Evolutionary conservation across 805 yeast species (phyloP).

Genomic region (Saccharomycopsis guyanensis): DNA sequence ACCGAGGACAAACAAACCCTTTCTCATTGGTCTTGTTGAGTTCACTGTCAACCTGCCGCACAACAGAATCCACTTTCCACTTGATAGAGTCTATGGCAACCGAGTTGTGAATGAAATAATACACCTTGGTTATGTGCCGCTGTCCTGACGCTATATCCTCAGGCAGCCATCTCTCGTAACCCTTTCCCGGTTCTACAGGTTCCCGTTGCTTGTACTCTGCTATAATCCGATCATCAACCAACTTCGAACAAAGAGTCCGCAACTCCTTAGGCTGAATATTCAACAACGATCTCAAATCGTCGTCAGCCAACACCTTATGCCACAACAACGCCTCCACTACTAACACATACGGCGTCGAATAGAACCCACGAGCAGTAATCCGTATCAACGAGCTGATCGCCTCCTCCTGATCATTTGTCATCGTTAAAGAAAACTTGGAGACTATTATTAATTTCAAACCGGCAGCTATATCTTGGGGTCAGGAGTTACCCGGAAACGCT

Average conservation of each 20-base stretch:
- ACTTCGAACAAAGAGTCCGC: slow-evolving; percentile 69
- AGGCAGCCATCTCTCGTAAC: not conserved
- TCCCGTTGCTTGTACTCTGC: slow-evolving; percentile 64
- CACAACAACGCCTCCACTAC: slow-evolving; percentile 80
- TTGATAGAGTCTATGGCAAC: slow-evolving; percentile 94
- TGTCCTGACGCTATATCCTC: slow-evolving; percentile 32
- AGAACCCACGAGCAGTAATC: slow-evolving; percentile 80
- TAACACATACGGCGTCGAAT: slow-evolving; percentile 73
- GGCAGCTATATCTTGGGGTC: too few species aligned
- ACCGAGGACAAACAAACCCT: slow-evolving; percentile 85
- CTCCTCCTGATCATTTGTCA: slow-evolving; percentile 23
- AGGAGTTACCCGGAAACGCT: too few species aligned
- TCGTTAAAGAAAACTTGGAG: too few species aligned
- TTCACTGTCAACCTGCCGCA: slow-evolving; percentile 69
- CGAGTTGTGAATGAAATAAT: slow-evolving; percentile 80
- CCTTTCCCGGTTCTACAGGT: slow-evolving; percentile 18
- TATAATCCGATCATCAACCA: slow-evolving; percentile 78
- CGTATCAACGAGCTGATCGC: slow-evolving; percentile 50
- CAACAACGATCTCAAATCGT: slow-evolving; percentile 72
- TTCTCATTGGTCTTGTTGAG: slow-evolving; percentile 85
- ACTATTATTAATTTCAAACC: too few species aligned
- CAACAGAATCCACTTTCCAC: slow-evolving; percentile 91
- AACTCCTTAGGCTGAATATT: slow-evolving; percentile 84
- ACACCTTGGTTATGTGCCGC: slow-evolving; percentile 66
- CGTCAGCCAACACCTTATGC: slow-evolving; percentile 89